phyloP scores from a whole-genome alignment of 2,329 filamentous ascomycete species.

The Purpureocillium lavendulum region DNA sequence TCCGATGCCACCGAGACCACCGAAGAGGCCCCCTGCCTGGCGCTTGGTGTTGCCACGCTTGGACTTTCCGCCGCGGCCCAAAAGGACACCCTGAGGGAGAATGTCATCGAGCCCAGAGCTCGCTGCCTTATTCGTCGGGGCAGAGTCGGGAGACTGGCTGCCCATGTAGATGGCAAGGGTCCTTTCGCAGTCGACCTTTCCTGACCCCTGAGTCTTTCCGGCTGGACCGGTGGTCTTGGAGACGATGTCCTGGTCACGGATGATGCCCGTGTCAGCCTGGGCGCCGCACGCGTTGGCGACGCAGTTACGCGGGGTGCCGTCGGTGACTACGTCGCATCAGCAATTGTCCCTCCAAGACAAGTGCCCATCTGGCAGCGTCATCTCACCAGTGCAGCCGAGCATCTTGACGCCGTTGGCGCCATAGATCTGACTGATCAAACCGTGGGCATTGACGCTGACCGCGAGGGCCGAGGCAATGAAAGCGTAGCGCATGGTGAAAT shows the following conservation, averaged over 20 bases:
- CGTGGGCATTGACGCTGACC: constrained; percentile 45
- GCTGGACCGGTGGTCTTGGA: constrained; percentile 44
- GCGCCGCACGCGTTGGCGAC: constrained; percentile 50
- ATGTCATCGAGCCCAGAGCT: constrained; percentile 23
- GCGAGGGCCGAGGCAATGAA: constrained; percentile 22
- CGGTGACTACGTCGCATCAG: constrained; percentile 32
- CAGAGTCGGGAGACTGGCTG: constrained; percentile 13
- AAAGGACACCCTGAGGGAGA: too few relatives aligned
- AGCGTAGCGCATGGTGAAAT: constrained; percentile 19
- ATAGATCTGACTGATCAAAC: constrained; percentile 44
- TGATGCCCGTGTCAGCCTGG: constrained; percentile 62
- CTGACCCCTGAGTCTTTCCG: constrained; percentile 51
- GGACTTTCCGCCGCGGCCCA: too few relatives aligned
- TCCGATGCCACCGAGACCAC: too few relatives aligned
- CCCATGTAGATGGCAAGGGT: constrained; percentile 55
- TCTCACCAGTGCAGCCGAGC: constrained; percentile 40
- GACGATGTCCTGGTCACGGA: constrained; percentile 50
- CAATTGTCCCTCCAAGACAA: too few relatives aligned
- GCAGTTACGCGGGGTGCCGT: constrained; percentile 61
- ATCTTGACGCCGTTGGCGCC: constrained; percentile 55
- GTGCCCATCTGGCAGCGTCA: too few relatives aligned
- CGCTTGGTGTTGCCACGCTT: too few relatives aligned
- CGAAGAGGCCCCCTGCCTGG: too few relatives aligned
- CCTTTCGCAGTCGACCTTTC: constrained; percentile 45
- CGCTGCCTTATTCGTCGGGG: constrained; percentile 28